These are phyloP conservation scores for Dalbergia cultrata DNA, from an alignment of 306 rosid genomes.

Conservation along the genomic window DNA sequence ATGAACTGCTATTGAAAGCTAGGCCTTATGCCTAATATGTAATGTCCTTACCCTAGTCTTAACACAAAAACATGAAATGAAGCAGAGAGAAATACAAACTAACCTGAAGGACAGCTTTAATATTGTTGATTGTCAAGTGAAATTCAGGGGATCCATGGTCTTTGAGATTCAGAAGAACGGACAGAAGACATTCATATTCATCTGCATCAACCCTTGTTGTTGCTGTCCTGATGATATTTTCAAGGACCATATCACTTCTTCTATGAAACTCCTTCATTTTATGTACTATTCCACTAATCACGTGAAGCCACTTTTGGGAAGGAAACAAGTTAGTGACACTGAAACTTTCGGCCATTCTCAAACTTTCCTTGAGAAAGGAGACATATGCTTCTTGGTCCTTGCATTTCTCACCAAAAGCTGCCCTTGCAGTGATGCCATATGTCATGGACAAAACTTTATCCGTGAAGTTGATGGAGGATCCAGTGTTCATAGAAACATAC, in stretches of 20 bases:
- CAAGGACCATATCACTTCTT: neutral
- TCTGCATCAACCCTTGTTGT: neutral
- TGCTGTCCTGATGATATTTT: neutral
- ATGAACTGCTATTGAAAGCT: too few relatives aligned
- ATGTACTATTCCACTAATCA: neutral
- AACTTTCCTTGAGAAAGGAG: neutral
- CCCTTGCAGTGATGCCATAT: neutral
- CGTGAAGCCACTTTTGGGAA: neutral
- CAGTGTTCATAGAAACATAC: neutral
- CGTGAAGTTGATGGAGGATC: slow-evolving; percentile 11
- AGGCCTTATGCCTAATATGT: neutral
- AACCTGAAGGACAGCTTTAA: slow-evolving; percentile 44
- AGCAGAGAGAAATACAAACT: neutral
- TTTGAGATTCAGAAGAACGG: slow-evolving; percentile 16
- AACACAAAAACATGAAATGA: slow-evolving; percentile 3
- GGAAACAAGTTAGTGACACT: neutral
- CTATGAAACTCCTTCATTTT: neutral
- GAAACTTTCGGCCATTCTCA: neutral
- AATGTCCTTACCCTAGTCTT: neutral
- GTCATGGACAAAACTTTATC: neutral
- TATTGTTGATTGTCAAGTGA: slow-evolving; percentile 36
- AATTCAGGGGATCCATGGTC: slow-evolving; percentile 1
- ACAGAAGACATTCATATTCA: neutral
- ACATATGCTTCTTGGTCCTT: slow-evolving; percentile 2
- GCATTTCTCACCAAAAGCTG: slow-evolving; percentile 27